Evolutionary conservation across 331 rosid genomes (phyloP).

Genomic region (Pyrus hybrid): DNA sequence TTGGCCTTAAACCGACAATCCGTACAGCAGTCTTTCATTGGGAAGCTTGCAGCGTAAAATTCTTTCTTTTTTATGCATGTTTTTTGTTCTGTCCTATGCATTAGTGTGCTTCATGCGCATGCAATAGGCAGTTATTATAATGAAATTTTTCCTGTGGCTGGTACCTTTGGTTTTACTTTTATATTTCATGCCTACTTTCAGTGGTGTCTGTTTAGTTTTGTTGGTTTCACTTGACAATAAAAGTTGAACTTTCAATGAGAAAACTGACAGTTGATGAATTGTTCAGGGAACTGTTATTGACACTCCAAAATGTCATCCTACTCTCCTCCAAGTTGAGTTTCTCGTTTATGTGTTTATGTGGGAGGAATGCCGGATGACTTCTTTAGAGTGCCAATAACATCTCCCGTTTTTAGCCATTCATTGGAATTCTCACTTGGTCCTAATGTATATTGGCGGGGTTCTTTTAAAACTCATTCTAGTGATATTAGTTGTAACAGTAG

Average conservation of each 20-base stretch:
- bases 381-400: background rate
- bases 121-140: background rate
- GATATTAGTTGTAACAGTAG: background rate
- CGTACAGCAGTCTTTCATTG: constrained; percentile 36
- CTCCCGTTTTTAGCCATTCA: background rate
- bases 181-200: background rate
- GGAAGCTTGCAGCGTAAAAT: constrained; percentile 44
- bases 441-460: background rate
- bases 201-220: background rate
- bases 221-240: background rate
- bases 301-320: background rate
- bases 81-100: background rate
- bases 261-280: background rate
- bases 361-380: background rate
- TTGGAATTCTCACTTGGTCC: constrained; percentile 13
- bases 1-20: constrained; percentile 56
- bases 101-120: background rate
- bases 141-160: background rate
- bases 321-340: background rate
- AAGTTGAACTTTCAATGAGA: background rate
- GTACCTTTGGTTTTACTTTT: background rate
- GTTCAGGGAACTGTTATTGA: background rate
- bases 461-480: background rate
- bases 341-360: background rate
- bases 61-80: background rate